Base-by-base conservation (phyloP, 108 stramenopile species). In the Aureococcus anophagefferens region DNA sequence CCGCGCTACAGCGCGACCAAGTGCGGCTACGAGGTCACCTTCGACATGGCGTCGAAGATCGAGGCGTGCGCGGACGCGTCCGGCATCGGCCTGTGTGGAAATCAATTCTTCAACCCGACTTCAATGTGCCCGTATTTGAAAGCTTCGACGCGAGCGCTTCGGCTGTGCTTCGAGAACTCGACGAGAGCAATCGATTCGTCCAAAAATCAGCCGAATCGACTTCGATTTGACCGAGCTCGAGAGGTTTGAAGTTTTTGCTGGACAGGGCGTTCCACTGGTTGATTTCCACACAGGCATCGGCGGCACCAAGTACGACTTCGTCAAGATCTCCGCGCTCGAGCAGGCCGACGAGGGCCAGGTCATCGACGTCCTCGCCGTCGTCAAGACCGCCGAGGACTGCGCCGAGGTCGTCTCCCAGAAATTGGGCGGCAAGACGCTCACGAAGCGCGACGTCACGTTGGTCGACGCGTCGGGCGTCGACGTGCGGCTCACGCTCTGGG, bases 391-490 rank as follows among this genome's bases (percentile, higher is more conserved):
- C 37, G 37, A 40, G 37, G 37, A 40, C 37, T 4, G 7, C 7
- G 7, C 7, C 7, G 37, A 40, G 7, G 11, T 40, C 11, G 37
- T 9, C 7, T 40, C 37, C 7, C 4, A 40, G 37, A 40, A 79
- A 30, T 21, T 68, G 46, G 70, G 73, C 14, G 18, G 16, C 74
- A 40, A 78, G 28, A 70, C 62, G 29, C 46, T 94, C 67, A 67
- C 71, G 35, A 97, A 97, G 86, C 87, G 91, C 63, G 94, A 97
- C 72, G 72, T 97, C 7, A 84, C 83, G 15, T 36, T 82, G 31
- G 72, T 75, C 35, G 81, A 82, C 44, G 80, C 78, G 33, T 74
- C 79, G 37, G 73, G 76, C 62, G 59, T 69, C 37, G 81, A 82
- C 44, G 73, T 82, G 64, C 46, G 30, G 62, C 28, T 80, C 44